These are phyloP conservation scores for Primulina huaijiensis DNA, from an alignment of 257 asterid species.

Conservation along the genomic window DNA sequence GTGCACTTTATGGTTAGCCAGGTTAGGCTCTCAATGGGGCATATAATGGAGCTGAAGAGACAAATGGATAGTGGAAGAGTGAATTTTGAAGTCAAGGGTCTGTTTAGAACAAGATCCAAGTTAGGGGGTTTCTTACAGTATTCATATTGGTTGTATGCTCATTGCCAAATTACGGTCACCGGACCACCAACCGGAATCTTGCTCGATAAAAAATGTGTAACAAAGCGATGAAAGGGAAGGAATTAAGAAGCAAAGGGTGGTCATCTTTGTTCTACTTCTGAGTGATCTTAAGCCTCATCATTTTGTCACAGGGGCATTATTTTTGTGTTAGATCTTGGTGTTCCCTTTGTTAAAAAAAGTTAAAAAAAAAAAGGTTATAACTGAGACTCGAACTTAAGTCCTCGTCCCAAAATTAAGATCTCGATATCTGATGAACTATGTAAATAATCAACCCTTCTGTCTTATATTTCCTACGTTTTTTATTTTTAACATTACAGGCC, in stretches of 20 bases:
- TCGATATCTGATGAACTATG: too few relatives aligned
- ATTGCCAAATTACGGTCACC: slow-evolving; percentile 56
- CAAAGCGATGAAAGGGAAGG: slow-evolving; percentile 40
- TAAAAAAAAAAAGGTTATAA: too few relatives aligned
- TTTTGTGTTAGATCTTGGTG: too few relatives aligned
- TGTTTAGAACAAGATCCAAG: slow-evolving; percentile 59
- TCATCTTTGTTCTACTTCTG: background rate
- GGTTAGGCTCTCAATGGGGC: slow-evolving; percentile 50
- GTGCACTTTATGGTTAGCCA: slow-evolving; percentile 76
- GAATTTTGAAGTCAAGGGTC: slow-evolving; percentile 56
- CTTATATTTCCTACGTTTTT: too few relatives aligned
- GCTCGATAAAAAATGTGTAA: slow-evolving; percentile 55
- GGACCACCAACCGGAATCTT: slow-evolving; percentile 83
- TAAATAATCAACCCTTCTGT: too few relatives aligned
- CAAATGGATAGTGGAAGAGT: slow-evolving; percentile 66
- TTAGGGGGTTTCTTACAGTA: slow-evolving; percentile 68
- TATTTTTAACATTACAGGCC: too few relatives aligned
- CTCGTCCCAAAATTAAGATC: background rate
- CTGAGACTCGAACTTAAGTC: background rate
- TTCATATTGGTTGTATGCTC: slow-evolving; percentile 65
- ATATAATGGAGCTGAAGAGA: slow-evolving; percentile 44
- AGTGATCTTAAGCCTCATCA: slow-evolving; percentile 7
- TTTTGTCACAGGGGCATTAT: background rate
- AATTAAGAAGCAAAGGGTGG: slow-evolving; percentile 1
- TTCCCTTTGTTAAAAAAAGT: background rate